Base-by-base conservation (phyloP, 2,329 filamentous ascomycete genomes). In the Diaporthe humulicola region DNA sequence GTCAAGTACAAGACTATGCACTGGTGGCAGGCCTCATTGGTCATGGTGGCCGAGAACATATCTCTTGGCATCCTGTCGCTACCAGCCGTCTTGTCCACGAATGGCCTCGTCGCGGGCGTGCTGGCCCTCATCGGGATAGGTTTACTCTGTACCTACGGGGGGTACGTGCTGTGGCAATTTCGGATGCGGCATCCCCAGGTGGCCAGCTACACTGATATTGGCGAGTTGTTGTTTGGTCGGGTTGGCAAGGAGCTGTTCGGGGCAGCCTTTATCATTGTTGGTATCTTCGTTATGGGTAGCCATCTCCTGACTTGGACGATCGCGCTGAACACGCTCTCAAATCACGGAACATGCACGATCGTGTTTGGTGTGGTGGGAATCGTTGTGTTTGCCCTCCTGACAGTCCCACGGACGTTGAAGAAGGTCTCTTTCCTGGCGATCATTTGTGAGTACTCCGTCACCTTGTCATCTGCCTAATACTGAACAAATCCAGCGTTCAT, bases 231-330 rank as follows among this genome's bases (percentile, higher is more conserved):
- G 67, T 85, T 87, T 72, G 93, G 93, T 7, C 84, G 83, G 25
- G 83, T 89, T 48, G 92, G 91, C 1, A 88, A 90, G 76, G 90
- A 93, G 80, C 76, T 94, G 36, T 84, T 93, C 56, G 91, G 91
- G 28, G 82, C 86, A 75, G 90, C 88, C 75, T 91, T 93, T 78
- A 84, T 89, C 9, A 82, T 94, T 28, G 90, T 94, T 81, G 85
- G 94, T 54, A 84, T 93, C 73, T 93, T 94, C 83, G 88, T 93
- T 78, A 91, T 93, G 83, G 91, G 89, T 45, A 93, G 91, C n/a
- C 93, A 95, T 82, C 86, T 93, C 70, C 85, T 94, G 76, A 93
- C 92, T 0, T 93, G 93, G 78, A 89, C 88, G 45, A 92, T 94
- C 79, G 92, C 92, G 77, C 89, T 94, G 83, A 91, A 91, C 78